A percentile compares a stretch with the other conserved stretches of the same genome.
phyloP scores from a whole-genome alignment of 2,329 filamentous ascomycete genomes.

The Magnaporthiopsis incrustans region DNA sequence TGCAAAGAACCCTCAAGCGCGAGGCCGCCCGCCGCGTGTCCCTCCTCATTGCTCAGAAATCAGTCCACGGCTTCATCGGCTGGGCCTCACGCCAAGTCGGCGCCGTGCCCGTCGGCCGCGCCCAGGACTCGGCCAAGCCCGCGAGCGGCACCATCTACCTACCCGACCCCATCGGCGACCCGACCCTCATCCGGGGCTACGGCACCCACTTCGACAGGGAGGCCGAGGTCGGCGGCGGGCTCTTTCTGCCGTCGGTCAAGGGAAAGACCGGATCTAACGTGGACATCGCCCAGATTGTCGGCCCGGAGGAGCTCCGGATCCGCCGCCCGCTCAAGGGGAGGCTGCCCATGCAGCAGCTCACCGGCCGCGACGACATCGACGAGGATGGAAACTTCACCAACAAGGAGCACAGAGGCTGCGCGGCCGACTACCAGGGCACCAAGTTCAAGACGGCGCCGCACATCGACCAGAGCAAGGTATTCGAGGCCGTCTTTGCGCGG shows the following conservation, averaged over 20 bases:
- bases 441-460: slow-evolving; percentile 86
- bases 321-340: slow-evolving; percentile 82
- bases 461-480: slow-evolving; percentile 88
- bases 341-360: slow-evolving; percentile 71
- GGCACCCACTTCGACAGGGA: slow-evolving; percentile 76
- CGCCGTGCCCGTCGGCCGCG: slow-evolving; percentile 85
- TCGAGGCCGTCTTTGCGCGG: slow-evolving; percentile 83
- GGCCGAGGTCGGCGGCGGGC: slow-evolving; percentile 69
- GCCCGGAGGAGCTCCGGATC: slow-evolving; percentile 71
- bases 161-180: slow-evolving; percentile 78
- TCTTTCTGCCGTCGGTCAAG: slow-evolving; percentile 80
- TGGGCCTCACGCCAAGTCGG: slow-evolving; percentile 78
- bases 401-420: slow-evolving; percentile 42
- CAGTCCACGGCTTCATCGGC: slow-evolving; percentile 88
- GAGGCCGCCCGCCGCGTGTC: slow-evolving; percentile 85
- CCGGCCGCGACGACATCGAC: slow-evolving; percentile 66
- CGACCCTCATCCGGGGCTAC: slow-evolving; percentile 68
- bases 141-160: slow-evolving; percentile 77
- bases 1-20: slow-evolving; percentile 82
- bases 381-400: slow-evolving; percentile 56
- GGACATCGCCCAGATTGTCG: slow-evolving; percentile 74
- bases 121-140: slow-evolving; percentile 79
- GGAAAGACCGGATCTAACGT: slow-evolving; percentile 68
- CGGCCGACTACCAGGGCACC: slow-evolving; percentile 63
- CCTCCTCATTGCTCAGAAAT: slow-evolving; percentile 91